These are phyloP conservation scores for Bryoerythrophyllum caledonicum DNA, from an alignment of 225 moss, liverwort and hornwort genomes.

Conservation along the genomic window DNA sequence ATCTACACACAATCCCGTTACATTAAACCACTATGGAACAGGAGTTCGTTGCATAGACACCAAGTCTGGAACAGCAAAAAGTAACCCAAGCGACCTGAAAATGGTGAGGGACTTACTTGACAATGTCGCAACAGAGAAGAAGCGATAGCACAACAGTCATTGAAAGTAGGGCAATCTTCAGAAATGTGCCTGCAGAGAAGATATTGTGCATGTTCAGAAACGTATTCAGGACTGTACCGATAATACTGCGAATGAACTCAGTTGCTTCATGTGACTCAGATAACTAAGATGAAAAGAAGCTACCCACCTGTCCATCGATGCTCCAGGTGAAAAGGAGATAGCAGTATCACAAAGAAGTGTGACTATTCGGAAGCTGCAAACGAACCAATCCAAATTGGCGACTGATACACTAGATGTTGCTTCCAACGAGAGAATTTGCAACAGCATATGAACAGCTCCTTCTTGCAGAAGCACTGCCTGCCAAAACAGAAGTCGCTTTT, in stretches of 20 bases:
- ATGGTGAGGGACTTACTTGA: conserved; percentile 50
- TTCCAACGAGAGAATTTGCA: conserved; percentile 52
- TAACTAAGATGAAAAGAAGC: conserved; percentile 8
- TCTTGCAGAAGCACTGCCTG: conserved; percentile 88
- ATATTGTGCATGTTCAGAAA: conserved; percentile 17
- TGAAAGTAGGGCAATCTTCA: conserved; percentile 78
- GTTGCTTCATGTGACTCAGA: conserved; percentile 17
- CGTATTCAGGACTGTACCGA: conserved; percentile 2
- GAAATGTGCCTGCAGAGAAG: conserved; percentile 60
- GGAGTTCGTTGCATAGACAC: conserved; percentile 4
- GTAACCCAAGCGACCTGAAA: conserved; percentile 15
- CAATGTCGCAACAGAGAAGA: conserved; percentile 63
- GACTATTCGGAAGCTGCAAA: conserved; percentile 66
- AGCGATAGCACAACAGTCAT: conserved; percentile 72
- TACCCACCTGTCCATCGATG: conserved; percentile 58
- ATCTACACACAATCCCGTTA: conserved; percentile 45
- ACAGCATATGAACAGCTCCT: conserved; percentile 65
- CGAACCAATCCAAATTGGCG: conserved; percentile 52
- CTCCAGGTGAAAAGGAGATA: conserved; percentile 56
- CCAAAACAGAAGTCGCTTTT: conserved; percentile 20
- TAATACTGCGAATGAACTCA: conserved; percentile 10
- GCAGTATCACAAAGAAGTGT: conserved; percentile 71
- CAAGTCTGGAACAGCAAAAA: conserved; percentile 15
- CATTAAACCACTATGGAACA: conserved; percentile 8
- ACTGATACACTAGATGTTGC: conserved; percentile 31